Conservation (phyloP, 257 asterid species). For the Jacaranda mimosifolia region DNA sequence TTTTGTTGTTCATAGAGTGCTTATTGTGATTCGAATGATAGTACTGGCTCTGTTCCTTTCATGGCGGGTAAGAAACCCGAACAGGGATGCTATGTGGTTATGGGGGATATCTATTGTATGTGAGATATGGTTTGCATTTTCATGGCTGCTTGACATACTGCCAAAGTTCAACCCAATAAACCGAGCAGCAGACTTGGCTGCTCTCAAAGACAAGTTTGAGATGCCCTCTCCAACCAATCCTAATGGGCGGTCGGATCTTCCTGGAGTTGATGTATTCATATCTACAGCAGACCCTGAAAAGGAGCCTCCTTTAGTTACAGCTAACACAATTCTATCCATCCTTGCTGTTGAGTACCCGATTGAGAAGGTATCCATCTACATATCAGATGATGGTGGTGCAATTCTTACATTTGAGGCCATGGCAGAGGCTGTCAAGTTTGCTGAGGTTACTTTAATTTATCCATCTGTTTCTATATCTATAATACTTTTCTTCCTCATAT, state of each 20-base stretch:
- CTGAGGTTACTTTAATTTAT: conserved; percentile 56
- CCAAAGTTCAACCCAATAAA: conserved; percentile 95
- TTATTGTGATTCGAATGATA: conserved; percentile 71
- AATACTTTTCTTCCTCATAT: no score
- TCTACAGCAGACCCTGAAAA: conserved; percentile 97
- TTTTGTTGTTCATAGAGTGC: conserved; percentile 55
- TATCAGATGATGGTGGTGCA: conserved; percentile 96
- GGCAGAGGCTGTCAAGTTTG: conserved; percentile 97
- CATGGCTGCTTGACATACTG: conserved; percentile 93
- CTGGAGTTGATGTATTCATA: conserved; percentile 86
- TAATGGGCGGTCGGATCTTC: conserved; percentile 88
- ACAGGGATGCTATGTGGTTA: conserved; percentile 83
- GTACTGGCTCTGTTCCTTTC: conserved; percentile 59
- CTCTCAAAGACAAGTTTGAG: conserved; percentile 86
- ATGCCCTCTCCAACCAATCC: conserved; percentile 66
- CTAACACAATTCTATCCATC: conserved; percentile 82
- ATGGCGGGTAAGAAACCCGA: conserved; percentile 84
- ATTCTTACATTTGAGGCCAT: conserved; percentile 94
- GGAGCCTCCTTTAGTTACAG: conserved; percentile 94
- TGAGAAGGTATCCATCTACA: conserved; percentile 82
- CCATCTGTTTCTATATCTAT: no score
- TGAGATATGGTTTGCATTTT: conserved; percentile 94
- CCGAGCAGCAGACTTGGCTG: conserved; percentile 74
- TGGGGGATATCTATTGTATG: conserved; percentile 91
- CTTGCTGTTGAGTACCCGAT: conserved; percentile 88